Conservation (phyloP, 345 rosid species). For the Eucalyptus tenuipes region DNA sequence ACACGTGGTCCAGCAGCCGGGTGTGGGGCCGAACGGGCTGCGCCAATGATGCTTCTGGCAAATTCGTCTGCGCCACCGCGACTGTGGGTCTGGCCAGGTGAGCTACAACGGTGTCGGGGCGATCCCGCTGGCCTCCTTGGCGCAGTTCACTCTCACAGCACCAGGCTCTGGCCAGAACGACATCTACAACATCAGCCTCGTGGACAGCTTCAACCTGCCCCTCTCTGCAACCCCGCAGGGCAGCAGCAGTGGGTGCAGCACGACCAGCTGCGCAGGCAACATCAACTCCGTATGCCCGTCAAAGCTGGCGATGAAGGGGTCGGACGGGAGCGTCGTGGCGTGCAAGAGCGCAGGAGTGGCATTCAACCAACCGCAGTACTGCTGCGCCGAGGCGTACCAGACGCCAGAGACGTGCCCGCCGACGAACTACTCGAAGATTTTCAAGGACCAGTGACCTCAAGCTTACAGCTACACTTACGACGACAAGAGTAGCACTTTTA, state of each 20-base stretch:
- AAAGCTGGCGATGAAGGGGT: not conserved
- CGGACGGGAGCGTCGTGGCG: not conserved
- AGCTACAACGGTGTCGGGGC: not conserved
- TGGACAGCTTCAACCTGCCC: not conserved
- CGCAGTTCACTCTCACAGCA: not conserved
- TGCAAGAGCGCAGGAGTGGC: not conserved
- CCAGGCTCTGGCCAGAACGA: not conserved
- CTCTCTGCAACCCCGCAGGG: not conserved
- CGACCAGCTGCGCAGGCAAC: not conserved
- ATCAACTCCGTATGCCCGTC: not conserved
- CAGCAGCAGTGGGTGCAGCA: not conserved
- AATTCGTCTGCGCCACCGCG: not conserved
- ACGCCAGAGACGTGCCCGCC: not conserved
- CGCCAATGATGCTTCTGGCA: accelerated
- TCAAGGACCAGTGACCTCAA: not conserved
- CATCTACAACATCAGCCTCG: not conserved
- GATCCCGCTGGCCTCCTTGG: not conserved
- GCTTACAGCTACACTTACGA: not conserved
- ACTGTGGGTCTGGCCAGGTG: not conserved
- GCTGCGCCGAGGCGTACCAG: not conserved
- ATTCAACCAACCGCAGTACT: not conserved
- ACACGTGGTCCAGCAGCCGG: not conserved
- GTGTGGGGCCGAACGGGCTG: not conserved
- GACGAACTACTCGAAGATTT: not conserved
- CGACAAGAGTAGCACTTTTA: not conserved